Percentiles rank a stretch among this genome's conserved stretches.
phyloP scores from a whole-genome alignment of 163 green algal species.

The Picocystis sp. region DNA sequence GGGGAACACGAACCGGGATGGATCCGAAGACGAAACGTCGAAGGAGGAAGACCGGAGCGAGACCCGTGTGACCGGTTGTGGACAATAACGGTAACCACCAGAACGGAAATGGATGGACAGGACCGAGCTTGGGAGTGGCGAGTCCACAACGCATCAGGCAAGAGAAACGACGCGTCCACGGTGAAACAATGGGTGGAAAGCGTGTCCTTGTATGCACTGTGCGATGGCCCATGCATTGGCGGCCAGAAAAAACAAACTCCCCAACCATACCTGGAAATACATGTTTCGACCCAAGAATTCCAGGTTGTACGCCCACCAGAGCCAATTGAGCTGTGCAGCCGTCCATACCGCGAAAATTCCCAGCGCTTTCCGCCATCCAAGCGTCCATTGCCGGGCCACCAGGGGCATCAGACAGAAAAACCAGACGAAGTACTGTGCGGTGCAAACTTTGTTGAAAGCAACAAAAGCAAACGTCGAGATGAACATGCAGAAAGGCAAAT shows the following conservation, averaged over 20 bases:
- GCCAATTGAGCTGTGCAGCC: slow-evolving; percentile 56
- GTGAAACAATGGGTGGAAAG: too few relatives aligned
- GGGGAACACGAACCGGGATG: too few relatives aligned
- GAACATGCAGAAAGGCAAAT: slow-evolving; percentile 52
- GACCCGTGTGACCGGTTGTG: too few relatives aligned
- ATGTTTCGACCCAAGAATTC: slow-evolving; percentile 43
- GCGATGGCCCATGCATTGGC: background rate
- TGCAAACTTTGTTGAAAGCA: slow-evolving; percentile 62
- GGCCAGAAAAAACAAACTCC: slow-evolving; percentile 9
- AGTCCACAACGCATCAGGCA: too few relatives aligned
- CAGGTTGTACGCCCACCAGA: slow-evolving; percentile 66
- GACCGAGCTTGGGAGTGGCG: too few relatives aligned
- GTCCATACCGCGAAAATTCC: slow-evolving; percentile 25
- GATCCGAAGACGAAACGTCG: too few relatives aligned
- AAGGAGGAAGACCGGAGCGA: too few relatives aligned
- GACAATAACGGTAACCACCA: too few relatives aligned
- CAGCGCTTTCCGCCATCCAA: background rate
- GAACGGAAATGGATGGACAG: too few relatives aligned
- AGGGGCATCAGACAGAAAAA: slow-evolving; percentile 68
- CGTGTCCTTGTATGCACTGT: too few relatives aligned
- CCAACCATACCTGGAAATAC: slow-evolving; percentile 1
- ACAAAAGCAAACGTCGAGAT: slow-evolving; percentile 65
- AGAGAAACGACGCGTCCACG: too few relatives aligned
- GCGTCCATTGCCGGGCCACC: slow-evolving; percentile 26
- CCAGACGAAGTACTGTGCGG: slow-evolving; percentile 95